Evolutionary conservation across 306 rosid species (phyloP).

Genomic region (Lagenaria siceraria): DNA sequence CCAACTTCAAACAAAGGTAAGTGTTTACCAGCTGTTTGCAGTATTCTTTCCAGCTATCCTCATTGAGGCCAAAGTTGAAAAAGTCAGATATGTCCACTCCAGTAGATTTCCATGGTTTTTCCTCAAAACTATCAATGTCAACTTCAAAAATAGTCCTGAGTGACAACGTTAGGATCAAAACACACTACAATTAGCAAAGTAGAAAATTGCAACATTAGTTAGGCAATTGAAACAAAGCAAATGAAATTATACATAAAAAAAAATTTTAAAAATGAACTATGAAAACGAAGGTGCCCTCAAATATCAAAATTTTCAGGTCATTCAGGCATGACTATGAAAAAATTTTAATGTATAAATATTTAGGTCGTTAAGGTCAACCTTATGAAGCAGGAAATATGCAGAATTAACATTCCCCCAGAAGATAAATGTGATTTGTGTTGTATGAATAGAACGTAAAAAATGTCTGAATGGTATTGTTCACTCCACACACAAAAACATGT

Average conservation of each 20-base stretch:
- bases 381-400: not conserved
- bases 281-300: not conserved
- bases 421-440: not conserved
- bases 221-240: not conserved
- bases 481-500: not conserved
- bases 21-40: slow-evolving; percentile 88
- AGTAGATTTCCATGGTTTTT: slow-evolving; percentile 89
- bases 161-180: slow-evolving; percentile 16
- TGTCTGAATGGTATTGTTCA: not conserved
- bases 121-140: slow-evolving; percentile 81
- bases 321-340: not conserved
- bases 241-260: not conserved
- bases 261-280: too few species aligned
- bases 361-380: not conserved
- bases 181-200: slow-evolving; percentile 3
- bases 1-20: not conserved
- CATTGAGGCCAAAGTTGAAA: slow-evolving; percentile 90
- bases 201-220: not conserved
- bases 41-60: slow-evolving; percentile 94
- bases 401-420: too few species aligned
- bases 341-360: not conserved
- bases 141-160: slow-evolving; percentile 94
- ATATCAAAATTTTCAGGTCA: not conserved
- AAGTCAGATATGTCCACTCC: slow-evolving; percentile 69
- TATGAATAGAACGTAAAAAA: not conserved